Base-by-base conservation (phyloP, 75 land plant species). In the Adiantum capillusveneris region DNA sequence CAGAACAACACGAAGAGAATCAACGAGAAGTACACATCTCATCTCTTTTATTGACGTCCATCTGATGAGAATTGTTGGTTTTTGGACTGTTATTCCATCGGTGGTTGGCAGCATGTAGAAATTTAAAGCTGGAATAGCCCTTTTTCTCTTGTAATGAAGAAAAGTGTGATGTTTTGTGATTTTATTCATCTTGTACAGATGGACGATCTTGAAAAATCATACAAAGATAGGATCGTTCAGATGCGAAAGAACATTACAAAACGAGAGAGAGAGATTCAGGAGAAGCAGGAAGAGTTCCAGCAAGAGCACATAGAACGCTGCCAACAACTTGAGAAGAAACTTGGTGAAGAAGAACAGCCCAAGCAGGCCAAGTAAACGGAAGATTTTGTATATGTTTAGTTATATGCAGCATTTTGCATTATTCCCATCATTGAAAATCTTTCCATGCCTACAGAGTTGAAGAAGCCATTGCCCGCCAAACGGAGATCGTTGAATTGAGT, bases 21-120 rank as follows among this genome's bases (percentile, higher is more conserved):
- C 77, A 75, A 50, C 79, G 74, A 64, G 79, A 81, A 82, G 90
- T 86, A n/a, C n/a, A n/a, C n/a, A n/a, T n/a, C n/a, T 34, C 9
- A 34, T 34, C 9, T 34, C 37, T 34, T 3, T 34, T 34, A 9
- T 34, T 34, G 9, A 5, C 18, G 37, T 28, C 16, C 29, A 30
- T 21, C 18, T 30, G 27, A 11, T 19, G 50, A 54, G 1, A 18
- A 29, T 30, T 48, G 11, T 18, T 12, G 2, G 11, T n/a, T 28
- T 11, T 20, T 31, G 59, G 22, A 21, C 2, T 22, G 29, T 9
- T 58, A 7, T 11, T 16, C 2, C 37, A 5, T 34, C 3, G 7
- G 37, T n/a, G n/a, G n/a, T n/a, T n/a, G n/a, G n/a, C n/a, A n/a
- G n/a, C n/a, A n/a, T n/a, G n/a, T n/a, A n/a, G n/a, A n/a, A n/a